A percentile compares a stretch with the other conserved stretches of the same genome.
These are phyloP conservation scores for Aspergillus incahuasiensis DNA, from an alignment of 495 filamentous ascomycete genomes.

Conservation along the genomic window DNA sequence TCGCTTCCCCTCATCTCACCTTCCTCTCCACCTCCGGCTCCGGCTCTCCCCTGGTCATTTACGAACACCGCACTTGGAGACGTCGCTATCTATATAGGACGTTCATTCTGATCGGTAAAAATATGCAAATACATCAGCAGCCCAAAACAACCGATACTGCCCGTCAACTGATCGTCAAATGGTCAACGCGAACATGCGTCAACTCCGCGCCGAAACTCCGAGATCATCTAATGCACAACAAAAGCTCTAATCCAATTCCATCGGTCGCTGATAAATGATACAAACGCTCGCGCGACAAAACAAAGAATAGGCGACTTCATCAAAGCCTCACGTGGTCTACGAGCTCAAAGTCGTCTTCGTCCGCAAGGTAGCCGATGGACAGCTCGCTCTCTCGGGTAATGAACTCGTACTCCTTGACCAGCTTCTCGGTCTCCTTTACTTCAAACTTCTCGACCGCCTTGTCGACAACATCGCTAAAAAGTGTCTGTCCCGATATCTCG, in stretches of 20 bases:
- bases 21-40: not conserved
- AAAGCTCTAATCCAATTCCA: slow-evolving; percentile 16
- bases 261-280: slow-evolving; percentile 7
- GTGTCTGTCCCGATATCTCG: slow-evolving; percentile 49
- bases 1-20: not conserved
- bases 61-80: not conserved
- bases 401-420: slow-evolving; percentile 58
- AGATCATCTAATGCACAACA: slow-evolving; percentile 9
- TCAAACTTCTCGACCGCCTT: slow-evolving; percentile 55
- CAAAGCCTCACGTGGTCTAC: slow-evolving; percentile 26
- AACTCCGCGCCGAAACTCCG: slow-evolving; percentile 1
- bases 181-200: not conserved
- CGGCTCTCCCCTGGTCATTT: not conserved
- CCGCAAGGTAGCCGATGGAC: slow-evolving; percentile 30
- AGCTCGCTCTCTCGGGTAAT: slow-evolving; percentile 41
- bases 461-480: slow-evolving; percentile 48
- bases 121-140: not conserved
- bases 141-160: not conserved
- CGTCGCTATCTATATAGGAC: slow-evolving; percentile 6
- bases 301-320: slow-evolving; percentile 4
- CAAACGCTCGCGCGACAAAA: not conserved
- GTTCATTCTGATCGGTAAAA: slow-evolving; percentile 13
- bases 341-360: slow-evolving; percentile 42
- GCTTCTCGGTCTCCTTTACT: slow-evolving; percentile 50
- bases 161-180: slow-evolving; percentile 3